Percentiles rank a stretch among this genome's conserved stretches.
phyloP scores from a whole-genome alignment of 345 rosid species.

The Hevea brasiliensis region DNA sequence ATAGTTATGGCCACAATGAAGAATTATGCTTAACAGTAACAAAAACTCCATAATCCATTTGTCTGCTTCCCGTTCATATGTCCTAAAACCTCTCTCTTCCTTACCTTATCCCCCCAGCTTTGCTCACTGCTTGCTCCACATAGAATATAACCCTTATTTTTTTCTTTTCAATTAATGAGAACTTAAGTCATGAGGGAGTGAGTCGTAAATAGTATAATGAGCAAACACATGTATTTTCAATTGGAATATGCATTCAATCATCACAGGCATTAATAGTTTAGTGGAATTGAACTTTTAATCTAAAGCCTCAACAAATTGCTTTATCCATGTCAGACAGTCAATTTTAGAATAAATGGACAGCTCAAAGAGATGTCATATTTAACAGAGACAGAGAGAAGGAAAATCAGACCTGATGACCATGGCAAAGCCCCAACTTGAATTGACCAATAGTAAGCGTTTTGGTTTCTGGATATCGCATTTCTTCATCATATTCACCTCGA shows the following conservation, averaged over 20 bases:
- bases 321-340: background rate
- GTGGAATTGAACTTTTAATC: background rate
- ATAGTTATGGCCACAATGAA: background rate
- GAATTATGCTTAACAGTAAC: background rate
- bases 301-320: background rate
- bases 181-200: background rate
- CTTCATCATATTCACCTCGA: constrained; percentile 89
- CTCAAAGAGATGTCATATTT: background rate
- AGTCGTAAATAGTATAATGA: background rate
- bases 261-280: background rate
- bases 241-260: background rate
- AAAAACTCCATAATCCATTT: background rate
- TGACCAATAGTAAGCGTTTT: constrained; percentile 89
- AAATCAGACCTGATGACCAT: constrained; percentile 86
- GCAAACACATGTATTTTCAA: background rate
- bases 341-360: no score
- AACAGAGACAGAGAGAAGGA: background rate
- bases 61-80: background rate
- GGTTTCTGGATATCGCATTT: constrained; percentile 75
- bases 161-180: background rate
- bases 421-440: constrained; percentile 90
- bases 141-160: background rate
- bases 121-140: background rate
- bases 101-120: background rate
- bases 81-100: background rate